Evolutionary conservation across 352 stramenopile species (phyloP), one percentile per base, ranked within the genome.

Genomic region (Pythium sp.): DNA sequence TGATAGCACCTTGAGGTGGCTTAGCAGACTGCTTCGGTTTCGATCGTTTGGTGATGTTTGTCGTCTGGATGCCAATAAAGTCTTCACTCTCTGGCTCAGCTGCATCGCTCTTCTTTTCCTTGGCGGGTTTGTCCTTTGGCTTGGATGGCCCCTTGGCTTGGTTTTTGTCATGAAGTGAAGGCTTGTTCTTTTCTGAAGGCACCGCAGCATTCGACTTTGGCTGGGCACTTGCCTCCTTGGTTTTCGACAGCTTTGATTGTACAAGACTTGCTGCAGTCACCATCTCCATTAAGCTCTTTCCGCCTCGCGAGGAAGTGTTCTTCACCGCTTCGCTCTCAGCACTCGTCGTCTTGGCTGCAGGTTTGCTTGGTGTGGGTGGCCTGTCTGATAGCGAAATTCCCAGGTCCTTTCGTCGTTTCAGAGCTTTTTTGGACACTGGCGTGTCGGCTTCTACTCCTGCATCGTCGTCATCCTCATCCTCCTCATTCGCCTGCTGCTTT

Each of bases 331-430:
- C 28, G 5, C 20, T 14, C 20, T 18, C 56, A 61, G 14, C 56
- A 70, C 18, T n/a, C 15, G 20, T 26, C 15, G 47, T 18, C 9
- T 60, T 65, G 46, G 22, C 18, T 46, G 5, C 7, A 2, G 65
- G 0, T 26, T 66, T 71, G n/a, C 8, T 66, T 20, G 36, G 20
- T 0, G 11, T 18, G 9, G n/a, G n/a, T 4, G 53, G 24, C 3
- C 24, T 53, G 26, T 20, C 22, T 1, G 38, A 41, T 11, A 71
- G 64, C 12, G 59, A 64, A 36, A 64, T 68, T 8, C 59, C 59
- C 18, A 71, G 43, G 32, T 74, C 72, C 38, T 72, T 76, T 58
- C 67, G 61, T 5, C 67, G 67, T 47, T 69, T 72, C 32, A 72
- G 38, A 8, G 62, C 58, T 22, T 60, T 71, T 43, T 79, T 76